Conservation (phyloP, 163 green algal genomes). For the Prototheca wickerhamii region DNA sequence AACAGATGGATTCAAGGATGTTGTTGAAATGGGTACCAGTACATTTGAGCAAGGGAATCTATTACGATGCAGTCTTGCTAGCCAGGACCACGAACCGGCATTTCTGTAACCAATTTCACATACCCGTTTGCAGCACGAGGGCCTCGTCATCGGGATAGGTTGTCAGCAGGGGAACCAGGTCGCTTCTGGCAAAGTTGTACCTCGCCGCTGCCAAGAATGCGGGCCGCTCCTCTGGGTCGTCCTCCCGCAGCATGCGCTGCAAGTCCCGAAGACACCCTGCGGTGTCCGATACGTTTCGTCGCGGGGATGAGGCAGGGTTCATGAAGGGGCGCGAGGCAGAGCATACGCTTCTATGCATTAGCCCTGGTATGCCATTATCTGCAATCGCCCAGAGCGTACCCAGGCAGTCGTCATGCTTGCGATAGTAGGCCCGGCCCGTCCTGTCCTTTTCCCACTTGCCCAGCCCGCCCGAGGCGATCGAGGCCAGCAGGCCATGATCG, state of each 20-base stretch:
- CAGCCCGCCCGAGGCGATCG: conserved; percentile 44
- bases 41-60: background rate
- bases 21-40: background rate
- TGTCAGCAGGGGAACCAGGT: conserved; percentile 82
- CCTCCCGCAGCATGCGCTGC: conserved; percentile 78
- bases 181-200: conserved; percentile 49
- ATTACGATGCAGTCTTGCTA: background rate
- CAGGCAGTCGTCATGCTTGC: conserved; percentile 45
- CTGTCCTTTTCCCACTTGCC: conserved; percentile 22
- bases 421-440: conserved; percentile 21
- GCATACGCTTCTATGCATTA: background rate
- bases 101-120: too few species aligned
- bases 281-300: background rate
- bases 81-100: too few species aligned
- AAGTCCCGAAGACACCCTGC: conserved; percentile 82
- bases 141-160: conserved; percentile 66
- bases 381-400: conserved; percentile 15
- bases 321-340: background rate
- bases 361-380: background rate
- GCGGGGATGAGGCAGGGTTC: background rate
- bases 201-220: conserved; percentile 68
- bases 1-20: background rate
- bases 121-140: conserved; percentile 57
- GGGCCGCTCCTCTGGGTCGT: conserved; percentile 62
- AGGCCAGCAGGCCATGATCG: conserved; percentile 47